Base-by-base conservation (phyloP, 2,329 filamentous ascomycete species). In the Colletotrichum liaoningense region DNA sequence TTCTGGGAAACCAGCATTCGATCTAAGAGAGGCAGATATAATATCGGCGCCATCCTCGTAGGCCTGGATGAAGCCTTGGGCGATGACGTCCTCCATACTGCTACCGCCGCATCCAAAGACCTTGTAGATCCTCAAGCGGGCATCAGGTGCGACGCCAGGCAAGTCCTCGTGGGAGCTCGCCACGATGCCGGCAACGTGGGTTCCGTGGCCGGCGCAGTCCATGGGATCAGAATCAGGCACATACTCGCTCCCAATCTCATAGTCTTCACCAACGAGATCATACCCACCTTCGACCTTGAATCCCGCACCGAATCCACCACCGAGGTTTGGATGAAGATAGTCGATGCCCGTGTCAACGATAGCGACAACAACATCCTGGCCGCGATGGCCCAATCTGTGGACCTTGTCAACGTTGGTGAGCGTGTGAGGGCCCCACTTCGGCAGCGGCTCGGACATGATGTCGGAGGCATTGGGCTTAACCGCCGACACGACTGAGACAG, bases 271-370 rank as follows among this genome's bases (percentile, higher is more conserved):
- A 12, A 85, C 81, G 64, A 88, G 81, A 69, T 88, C 86, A 69
- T 83, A 85, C 1, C 88, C 87, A 66, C 82, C 83, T 12, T 81
- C 80, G 19, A 89, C 83, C 42, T 87, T 81, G 76, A 83, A 88
- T 0, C 86, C 87, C 9, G 81, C 75, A 1, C 88, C 88, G 73
- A 88, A 89, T 57, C 87, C 86, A 3, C 86, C 87, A 14, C 88
- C 88, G 1, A 90, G 83, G 19, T 86, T 85, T 7, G 86, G 86
- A 70, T 87, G 87, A 9, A 77, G 82, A 76, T 89, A 88, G 77
- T 89, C 87, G 42, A 88, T 79, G 28, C 84, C 83, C 24, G 78
- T 81, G 63, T 83, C 81, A n/a, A 83, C 76, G 12, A 76, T 42
- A 14, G 67, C 72, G 1, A 74, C 42, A 8, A 63, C 55, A 7